These are phyloP conservation scores for Platanthera zijinensis DNA, from an alignment of 106 monocot species.

Conservation along the genomic window DNA sequence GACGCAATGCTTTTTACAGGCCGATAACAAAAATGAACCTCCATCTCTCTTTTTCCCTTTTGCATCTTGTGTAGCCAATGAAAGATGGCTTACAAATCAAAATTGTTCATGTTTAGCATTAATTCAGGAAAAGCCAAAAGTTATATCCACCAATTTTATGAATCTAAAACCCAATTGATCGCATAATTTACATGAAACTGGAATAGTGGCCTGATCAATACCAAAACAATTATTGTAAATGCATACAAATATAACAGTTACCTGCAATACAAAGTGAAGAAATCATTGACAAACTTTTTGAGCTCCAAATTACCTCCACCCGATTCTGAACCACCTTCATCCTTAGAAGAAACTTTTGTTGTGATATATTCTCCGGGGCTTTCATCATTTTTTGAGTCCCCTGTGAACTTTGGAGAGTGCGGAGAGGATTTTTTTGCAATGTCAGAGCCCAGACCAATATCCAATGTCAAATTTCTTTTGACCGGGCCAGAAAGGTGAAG, in stretches of 20 bases:
- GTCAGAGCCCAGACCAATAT: constrained; percentile 19
- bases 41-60: constrained; percentile 62
- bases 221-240: background rate
- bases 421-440: background rate
- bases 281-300: constrained; percentile 70
- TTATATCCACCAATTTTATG: background rate
- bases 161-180: background rate
- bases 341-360: background rate
- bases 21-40: constrained; percentile 40
- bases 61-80: constrained; percentile 17
- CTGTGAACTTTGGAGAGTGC: background rate
- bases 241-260: constrained; percentile 13
- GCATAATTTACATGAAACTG: background rate
- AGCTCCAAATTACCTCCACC: constrained; percentile 34
- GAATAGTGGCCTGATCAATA: too few species aligned
- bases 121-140: background rate
- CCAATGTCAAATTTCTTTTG: constrained; percentile 42
- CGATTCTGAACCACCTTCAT: background rate
- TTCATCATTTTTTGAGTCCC: background rate
- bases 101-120: background rate
- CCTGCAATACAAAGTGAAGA: constrained; percentile 92
- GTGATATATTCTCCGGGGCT: background rate
- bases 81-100: constrained; percentile 39
- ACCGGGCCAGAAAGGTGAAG: background rate
- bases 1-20: constrained; percentile 40